Evolutionary conservation across 768 basidiomycete species (phyloP), one percentile per base, ranked within the genome.

Genomic region (Cystobasidium ongulense): DNA sequence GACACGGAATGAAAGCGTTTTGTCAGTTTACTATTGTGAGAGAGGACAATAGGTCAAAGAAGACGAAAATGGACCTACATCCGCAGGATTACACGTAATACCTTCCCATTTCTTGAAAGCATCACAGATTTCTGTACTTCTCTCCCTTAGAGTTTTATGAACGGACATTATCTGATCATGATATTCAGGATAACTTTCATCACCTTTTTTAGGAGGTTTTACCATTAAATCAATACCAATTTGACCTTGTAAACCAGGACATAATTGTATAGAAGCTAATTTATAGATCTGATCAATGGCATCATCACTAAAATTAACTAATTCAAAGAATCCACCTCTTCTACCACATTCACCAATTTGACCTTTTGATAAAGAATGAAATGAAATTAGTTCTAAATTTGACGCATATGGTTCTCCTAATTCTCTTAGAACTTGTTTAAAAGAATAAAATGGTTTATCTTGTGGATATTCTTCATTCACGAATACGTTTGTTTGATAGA

Each of bases 361-460:
- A 66, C 95, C 95, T 82, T 99, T 99, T 72, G 91, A 94, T 80
- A 95, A 95, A 67, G 90, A 92, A 84, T 99, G 95, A 88, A 96
- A 97, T 54, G 91, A 93, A 67, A 99, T 84, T 80, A 99, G 87
- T 53, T 91, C 87, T 72, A 93, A 82, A 70, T 78, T 78, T 53
- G 81, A 78, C 29, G 80, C 76, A 63, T 80, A 78, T 29, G 86
- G 85, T n/a, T 89, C 90, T 66, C 86, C 81, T 76, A 89, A 83
- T 50, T 85, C 82, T 64, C 85, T 83, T 1, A 96, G 87, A 64
- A 91, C 85, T 82, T 92, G 90, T 82, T 97, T 97, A 87, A 99
- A 98, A 11, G 90, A 92, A 63, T 87, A 86, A 86, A 99, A 99
- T 0, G 90, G 85, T 80, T 90, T 87, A 50, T 82, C 84, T 4